Base-by-base conservation (phyloP, 345 rosid genomes). In the Linum lewisii region DNA sequence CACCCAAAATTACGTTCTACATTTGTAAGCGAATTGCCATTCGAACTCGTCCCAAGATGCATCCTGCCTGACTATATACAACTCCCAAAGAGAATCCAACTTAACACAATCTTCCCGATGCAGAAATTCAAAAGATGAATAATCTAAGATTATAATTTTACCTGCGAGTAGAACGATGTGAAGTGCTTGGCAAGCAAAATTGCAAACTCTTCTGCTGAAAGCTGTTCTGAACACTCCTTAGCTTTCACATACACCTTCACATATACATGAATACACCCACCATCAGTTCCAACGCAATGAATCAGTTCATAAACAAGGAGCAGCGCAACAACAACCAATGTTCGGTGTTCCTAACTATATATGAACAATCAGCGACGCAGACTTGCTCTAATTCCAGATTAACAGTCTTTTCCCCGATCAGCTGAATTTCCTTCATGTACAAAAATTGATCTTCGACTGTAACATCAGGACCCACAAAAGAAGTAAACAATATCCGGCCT, bases 171-270 rank as follows among this genome's bases (percentile, higher is more conserved):
- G 67, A 38, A 76, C 0, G 97, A 80, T 20, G 84, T 70, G 63
- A 93, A 93, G 63, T 93, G 99, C 61, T 75, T 82, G n/a, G 81
- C 97, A 47, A 89, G 72, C 66, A 82, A 62, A 62, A 93, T 75
- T 1, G 99, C 91, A 65, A 93, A 93, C 8, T 83, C 84, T 71
- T 93, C 97, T 10, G 75, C 87, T 1, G 99, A 82, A 64, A 89
- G 67, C 58, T 69, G 86, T 45, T 82, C 75, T 16, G 73, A 68
- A 62, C 94, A 81, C 75, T 89, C 91, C 75, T 93, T 82, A 21
- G 97, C 97, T 72, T 84, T 93, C 45, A 62, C 91, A 73, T 93
- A 89, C 45, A 89, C 99, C 99, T 93, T 62, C 4, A 62, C 11
- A 3, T 21, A 21, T 52, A 11, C n/a, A n/a, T n/a, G n/a, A 7